Base-by-base conservation (phyloP, 2,329 filamentous ascomycete genomes). In the Acephala macrosclerotiorum region DNA sequence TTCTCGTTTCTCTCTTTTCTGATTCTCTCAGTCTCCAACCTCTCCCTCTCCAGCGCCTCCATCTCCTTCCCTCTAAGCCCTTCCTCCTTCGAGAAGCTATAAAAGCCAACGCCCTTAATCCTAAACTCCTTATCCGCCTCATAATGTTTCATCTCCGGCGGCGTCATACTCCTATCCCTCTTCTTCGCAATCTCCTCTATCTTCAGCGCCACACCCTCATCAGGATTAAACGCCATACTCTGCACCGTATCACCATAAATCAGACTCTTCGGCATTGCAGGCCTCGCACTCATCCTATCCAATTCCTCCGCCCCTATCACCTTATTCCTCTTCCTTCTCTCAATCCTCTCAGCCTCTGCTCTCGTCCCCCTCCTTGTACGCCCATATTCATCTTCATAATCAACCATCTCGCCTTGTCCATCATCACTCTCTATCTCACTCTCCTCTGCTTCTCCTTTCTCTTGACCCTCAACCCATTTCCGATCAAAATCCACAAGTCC, bases 371-470 rank as follows among this genome's bases (percentile, higher is more conserved):
- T 87, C 3, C 94, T 84, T 16, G 89, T 85, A n/a, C 96, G 90
- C 2, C 96, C 96, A 75, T 96, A 97, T 75, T 98, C 96, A 78
- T 99, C 96, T 60, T 91, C 86, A 76, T 93, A 96, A 71, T 97
- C 94, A 5, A 98, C 82, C n/a, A 92, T 78, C 61, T 94, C 90
- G 67, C 76, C 53, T 70, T 75, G 65, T 3, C 72, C 78, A 16
- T 81, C 81, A 2, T 82, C 80, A 68, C 92, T 90, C 71, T 93
- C 89, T 45, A 87, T 83, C 67, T 90, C 91, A 64, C 90, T 89
- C 22, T 65, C 75, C 8, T 68, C 68, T n/a, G n/a, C n/a, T 20
- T 74, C 71, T 11, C 75, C 79, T 1, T 75, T 74, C 3, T 77
- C 79, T 62, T 89, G 82, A 26, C 82, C 81, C 75, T 97, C 92